Conservation (phyloP, 2,329 filamentous ascomycete species). For the Fusarium fracticaudum region DNA sequence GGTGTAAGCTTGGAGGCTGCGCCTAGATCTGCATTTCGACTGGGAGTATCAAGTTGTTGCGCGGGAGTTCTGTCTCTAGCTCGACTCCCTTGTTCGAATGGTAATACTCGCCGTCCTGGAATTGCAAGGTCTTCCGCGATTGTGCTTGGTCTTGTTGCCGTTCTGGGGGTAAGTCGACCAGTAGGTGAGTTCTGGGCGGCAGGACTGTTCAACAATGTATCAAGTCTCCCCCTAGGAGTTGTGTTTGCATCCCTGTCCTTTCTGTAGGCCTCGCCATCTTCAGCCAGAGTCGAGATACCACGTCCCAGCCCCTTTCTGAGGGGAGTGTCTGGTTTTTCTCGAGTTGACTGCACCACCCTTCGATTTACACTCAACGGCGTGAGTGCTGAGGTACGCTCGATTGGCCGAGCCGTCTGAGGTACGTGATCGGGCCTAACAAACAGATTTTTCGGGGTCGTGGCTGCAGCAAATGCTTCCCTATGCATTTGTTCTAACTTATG, state of each 20-base stretch:
- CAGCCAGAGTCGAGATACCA: conserved; percentile 57
- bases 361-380: conserved; percentile 52
- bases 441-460: conserved; percentile 26
- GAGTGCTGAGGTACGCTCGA: conserved; percentile 44
- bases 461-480: conserved; percentile 6
- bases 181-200: conserved; percentile 38
- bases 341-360: conserved; percentile 35
- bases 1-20: conserved; percentile 16
- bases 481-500: conserved; percentile 15
- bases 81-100: conserved; percentile 43
- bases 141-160: conserved; percentile 24
- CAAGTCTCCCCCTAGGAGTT: conserved; percentile 45
- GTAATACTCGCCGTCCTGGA: conserved; percentile 54
- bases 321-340: conserved; percentile 32
- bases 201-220: conserved; percentile 48
- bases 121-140: conserved; percentile 44
- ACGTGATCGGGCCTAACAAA: conserved; percentile 33
- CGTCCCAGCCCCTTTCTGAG: conserved; percentile 43
- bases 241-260: conserved; percentile 13
- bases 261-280: conserved; percentile 56
- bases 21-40: not conserved
- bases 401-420: conserved; percentile 31
- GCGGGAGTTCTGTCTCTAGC: conserved; percentile 18
- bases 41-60: conserved; percentile 13
- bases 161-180: conserved; percentile 38